phyloP scores from a whole-genome alignment of 441 rosid genomes.

The Adansonia rubrostipa region DNA sequence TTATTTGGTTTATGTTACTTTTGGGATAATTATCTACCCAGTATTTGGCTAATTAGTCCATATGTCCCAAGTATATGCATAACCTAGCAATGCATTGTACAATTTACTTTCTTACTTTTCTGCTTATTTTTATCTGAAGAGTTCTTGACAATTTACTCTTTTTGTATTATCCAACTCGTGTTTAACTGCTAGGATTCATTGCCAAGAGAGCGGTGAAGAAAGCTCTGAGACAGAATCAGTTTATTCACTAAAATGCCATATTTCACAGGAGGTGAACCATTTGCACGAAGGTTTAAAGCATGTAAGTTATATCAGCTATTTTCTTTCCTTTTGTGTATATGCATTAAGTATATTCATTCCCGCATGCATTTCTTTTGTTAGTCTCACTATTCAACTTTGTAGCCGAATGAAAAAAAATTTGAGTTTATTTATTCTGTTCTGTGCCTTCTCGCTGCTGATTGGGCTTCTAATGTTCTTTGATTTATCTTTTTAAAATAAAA shows the following conservation, averaged over 20 bases:
- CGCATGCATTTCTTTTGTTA: not conserved
- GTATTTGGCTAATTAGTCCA: not conserved
- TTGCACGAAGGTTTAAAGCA: conserved; percentile 95
- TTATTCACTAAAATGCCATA: conserved; percentile 87
- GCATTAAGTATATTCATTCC: not conserved
- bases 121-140: conserved; percentile 15
- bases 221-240: conserved; percentile 83
- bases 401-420: not conserved
- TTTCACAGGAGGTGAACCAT: conserved; percentile 95
- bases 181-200: conserved; percentile 61
- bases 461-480: not conserved
- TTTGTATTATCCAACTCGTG: conserved; percentile 22
- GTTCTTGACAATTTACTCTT: conserved; percentile 1
- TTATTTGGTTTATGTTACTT: conserved; percentile 10
- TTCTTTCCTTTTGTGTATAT: not conserved
- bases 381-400: not conserved
- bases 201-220: conserved; percentile 95
- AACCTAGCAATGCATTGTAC: not conserved
- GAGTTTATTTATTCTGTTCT: not conserved
- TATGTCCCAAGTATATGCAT: not conserved
- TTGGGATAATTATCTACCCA: not conserved
- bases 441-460: conserved; percentile 1
- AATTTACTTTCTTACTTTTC: not conserved
- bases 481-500: not conserved
- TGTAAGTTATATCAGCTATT: conserved; percentile 50